Evolutionary conservation across 1,284 basidiomycete genomes (phyloP), one percentile per base, ranked within the genome.

Genomic region (Malassezia pachydermatis): DNA sequence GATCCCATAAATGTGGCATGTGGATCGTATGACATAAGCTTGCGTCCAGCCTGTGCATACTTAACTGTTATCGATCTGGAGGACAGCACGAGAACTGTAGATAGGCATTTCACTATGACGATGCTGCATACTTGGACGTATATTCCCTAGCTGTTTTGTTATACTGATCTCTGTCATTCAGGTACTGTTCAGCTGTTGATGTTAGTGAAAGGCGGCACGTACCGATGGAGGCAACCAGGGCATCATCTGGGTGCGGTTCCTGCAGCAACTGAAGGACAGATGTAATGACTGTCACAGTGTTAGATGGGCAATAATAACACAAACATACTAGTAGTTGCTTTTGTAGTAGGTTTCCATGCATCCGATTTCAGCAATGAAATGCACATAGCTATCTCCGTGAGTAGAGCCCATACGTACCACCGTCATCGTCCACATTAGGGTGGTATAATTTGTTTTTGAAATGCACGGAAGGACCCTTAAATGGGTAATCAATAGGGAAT

Each of bases 401-500:
- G 20, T 35, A 19, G 10, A 14, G 0, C 11, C 3, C 5, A 13
- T 22, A 58, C 62, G 50, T 44, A 66, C 64, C 66, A 48, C 70
- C 70, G 13, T 62, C 51, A 27, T 67, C 63, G 29, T 68, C 69
- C 28, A 72, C 65, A 54, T 72, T 72, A 14, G 70, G 70, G 45
- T 72, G 70, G 57, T 71, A 70, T 45, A 72, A 58, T 14, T 58
- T 58, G 22, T 61, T 65, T 51, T 48, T 45, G 54, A 71, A 68
- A 16, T 55, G 57, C 32, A 70, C 56, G n/a, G 61, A 66, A 28
- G 69, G 69, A 20, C 66, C 61, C 57, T 71, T 71, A 59, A 72
- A 72, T 5, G 70, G 70, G 48, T 71, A 72, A 47, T 72, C 70
- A 43, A 63, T 55, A 34, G 70, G 66, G 42, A 72, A 72, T 27